Evolutionary conservation across 2,329 filamentous ascomycete species (phyloP), one percentile per base, ranked within the genome.

Genomic region (Cordyceps fumosorosea): DNA sequence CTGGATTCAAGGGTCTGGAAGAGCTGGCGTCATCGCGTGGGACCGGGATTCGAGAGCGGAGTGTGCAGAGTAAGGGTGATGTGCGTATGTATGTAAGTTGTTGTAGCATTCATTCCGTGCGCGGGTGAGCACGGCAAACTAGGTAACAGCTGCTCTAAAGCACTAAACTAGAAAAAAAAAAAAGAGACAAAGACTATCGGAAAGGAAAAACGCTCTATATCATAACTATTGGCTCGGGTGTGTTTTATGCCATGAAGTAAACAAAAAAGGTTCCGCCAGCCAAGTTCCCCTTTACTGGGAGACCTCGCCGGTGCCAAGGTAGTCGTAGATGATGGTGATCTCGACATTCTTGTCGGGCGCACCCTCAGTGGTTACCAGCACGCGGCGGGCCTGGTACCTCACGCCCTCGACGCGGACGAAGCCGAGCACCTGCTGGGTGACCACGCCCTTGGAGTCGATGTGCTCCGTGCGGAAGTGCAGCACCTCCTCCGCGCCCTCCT

Each of bases 401-500:
- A 62, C 60, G n/a, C 60, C 60, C 20, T 62, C 60, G 37, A 57
- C 29, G 26, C 37, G 1, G 26, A 62, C 55, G 20, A 62, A 62
- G 55, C 60, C 60, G 2, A 62, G 54, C 1, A 62, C 55, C 60
- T 62, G 60, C 54, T 62, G 60, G 53, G 52, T 44, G 37, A 63
- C 53, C 47, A 62, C 44, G 10, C 54, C 61, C 37, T 63, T 64
- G 32, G 60, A 48, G 47, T 65, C 64, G 32, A 66, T 34, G 56
- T 63, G 57, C 55, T 64, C 62, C 11, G 64, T 66, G 54, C 63
- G 59, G 29, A 64, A 56, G 54, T 65, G 60, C 26, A 66, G 60
- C 29, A 66, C 22, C 50, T 65, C 63, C 18, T 60, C 61, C 26
- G 64, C 65, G 51, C 65, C 65, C 22, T 63, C 57, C 65, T 66